phyloP scores from a whole-genome alignment of 2,329 filamentous ascomycete genomes.

The Colletotrichum paranaense region DNA sequence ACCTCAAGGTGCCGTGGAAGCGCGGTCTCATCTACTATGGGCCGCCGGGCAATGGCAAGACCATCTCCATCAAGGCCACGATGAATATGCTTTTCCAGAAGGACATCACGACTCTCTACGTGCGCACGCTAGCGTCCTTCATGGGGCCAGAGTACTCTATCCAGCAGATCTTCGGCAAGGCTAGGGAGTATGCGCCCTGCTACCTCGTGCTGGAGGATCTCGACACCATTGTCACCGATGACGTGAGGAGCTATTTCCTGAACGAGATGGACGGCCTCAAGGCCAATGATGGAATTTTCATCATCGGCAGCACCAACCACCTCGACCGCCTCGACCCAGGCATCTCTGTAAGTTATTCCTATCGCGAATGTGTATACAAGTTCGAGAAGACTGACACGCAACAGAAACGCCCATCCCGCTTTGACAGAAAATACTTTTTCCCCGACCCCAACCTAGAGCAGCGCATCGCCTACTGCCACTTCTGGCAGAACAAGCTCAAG shows the following conservation, averaged over 20 bases:
- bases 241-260: conserved; percentile 74
- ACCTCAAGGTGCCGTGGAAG: conserved; percentile 77
- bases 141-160: conserved; percentile 68
- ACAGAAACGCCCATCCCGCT: conserved; percentile 72
- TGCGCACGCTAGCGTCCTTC: conserved; percentile 62
- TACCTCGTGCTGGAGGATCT: conserved; percentile 79
- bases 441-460: conserved; percentile 66
- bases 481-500: conserved; percentile 69
- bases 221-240: conserved; percentile 72
- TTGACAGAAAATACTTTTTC: conserved; percentile 76
- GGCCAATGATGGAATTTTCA: conserved; percentile 77
- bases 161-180: conserved; percentile 65
- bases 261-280: conserved; percentile 79
- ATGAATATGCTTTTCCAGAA: conserved; percentile 72
- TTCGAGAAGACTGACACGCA: neutral
- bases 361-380: neutral
- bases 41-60: conserved; percentile 74
- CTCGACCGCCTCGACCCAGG: conserved; percentile 75
- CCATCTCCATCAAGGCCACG: conserved; percentile 76
- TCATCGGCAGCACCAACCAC: conserved; percentile 74
- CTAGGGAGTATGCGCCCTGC: conserved; percentile 72
- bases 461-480: conserved; percentile 69
- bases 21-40: conserved; percentile 76
- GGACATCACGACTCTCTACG: conserved; percentile 70
- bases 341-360: conserved; percentile 55